Base-by-base conservation (phyloP, 2,329 filamentous ascomycete species). In the Hypoxylon sp. region DNA sequence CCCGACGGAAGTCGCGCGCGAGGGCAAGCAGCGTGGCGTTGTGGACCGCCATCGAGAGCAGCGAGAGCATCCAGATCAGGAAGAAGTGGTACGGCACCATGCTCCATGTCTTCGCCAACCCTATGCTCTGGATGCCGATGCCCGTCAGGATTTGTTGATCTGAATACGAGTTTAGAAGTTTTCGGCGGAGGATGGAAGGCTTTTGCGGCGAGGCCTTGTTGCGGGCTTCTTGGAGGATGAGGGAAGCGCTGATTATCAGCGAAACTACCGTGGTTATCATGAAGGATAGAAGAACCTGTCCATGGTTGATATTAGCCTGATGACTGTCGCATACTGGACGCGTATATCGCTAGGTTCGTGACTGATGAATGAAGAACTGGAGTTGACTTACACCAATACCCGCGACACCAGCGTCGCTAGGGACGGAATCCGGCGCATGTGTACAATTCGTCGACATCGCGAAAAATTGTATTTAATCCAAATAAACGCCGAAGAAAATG, bases 31-130 rank as follows among this genome's bases (percentile, higher is more conserved):
- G 71, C 0, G 84, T 83, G 3, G 82, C 77, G 51, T 87, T 84
- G 67, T 88, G 85, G 2, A 85, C 86, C 1, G 83, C 81, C 57
- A 83, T 87, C 11, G 83, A 83, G 5, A 88, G 73, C 8, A 87
- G 69, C 0, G 82, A 83, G 2, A 88, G 72, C 73, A 87, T 84
- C 85, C 84, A 88, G 58, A 88, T 80, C 45, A 88, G 78, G 72
- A 88, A 88, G 72, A 88, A 87, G 69, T 89, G 85, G 65, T 89
- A 89, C 0, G 83, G 78, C 0, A 85, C 77, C 66, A 88, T 78
- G 4, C 73, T 73, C 34, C 77, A 70, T 64, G 81, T 78, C 63
- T 84, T 83, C 3, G 80, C 80, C 1, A 89, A 76, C 0, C 81
- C 86, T 16, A 88, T 76, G 48, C 75, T 76, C 66, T 88, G 84